Percentiles rank a stretch among this genome's conserved stretches.
phyloP scores from a whole-genome alignment of 345 rosid genomes.

The Anacardium occidentale region DNA sequence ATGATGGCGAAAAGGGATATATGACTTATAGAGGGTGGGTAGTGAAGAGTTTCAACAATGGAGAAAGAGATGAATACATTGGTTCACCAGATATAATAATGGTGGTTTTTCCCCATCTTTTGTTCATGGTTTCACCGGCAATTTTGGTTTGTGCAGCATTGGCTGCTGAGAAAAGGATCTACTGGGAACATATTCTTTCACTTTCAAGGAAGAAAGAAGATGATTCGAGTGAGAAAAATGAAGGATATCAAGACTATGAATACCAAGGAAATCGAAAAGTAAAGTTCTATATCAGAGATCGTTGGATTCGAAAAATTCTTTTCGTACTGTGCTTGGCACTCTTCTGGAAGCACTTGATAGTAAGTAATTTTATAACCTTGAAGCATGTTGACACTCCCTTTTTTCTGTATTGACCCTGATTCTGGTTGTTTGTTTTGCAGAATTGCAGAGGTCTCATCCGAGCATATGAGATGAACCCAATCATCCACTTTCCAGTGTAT shows the following conservation, averaged over 20 bases:
- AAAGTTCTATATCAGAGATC: constrained; percentile 30
- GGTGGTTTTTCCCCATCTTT: constrained; percentile 74
- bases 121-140: constrained; percentile 65
- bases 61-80: constrained; percentile 44
- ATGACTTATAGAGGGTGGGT: constrained; percentile 93
- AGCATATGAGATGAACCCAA: constrained; percentile 88
- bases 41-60: constrained; percentile 33
- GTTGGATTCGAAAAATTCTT: constrained; percentile 55
- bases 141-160: constrained; percentile 48
- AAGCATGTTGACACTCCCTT: background rate
- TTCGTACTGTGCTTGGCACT: constrained; percentile 58
- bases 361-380: constrained; percentile 25
- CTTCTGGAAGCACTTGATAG: constrained; percentile 80
- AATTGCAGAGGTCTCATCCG: constrained; percentile 64
- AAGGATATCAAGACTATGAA: constrained; percentile 27
- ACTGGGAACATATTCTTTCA: constrained; percentile 49
- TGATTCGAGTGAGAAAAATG: constrained; percentile 39
- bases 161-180: constrained; percentile 68
- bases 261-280: constrained; percentile 24
- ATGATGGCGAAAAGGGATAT: constrained; percentile 50
- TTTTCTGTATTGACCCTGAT: background rate
- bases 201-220: constrained; percentile 74
- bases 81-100: constrained; percentile 88
- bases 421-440: constrained; percentile 37
- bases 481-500: constrained; percentile 73